A percentile compares a stretch with the other conserved stretches of the same genome.
Evolutionary conservation across 2,329 filamentous ascomycete species (phyloP).

Genomic region (Penicillium sp.): DNA sequence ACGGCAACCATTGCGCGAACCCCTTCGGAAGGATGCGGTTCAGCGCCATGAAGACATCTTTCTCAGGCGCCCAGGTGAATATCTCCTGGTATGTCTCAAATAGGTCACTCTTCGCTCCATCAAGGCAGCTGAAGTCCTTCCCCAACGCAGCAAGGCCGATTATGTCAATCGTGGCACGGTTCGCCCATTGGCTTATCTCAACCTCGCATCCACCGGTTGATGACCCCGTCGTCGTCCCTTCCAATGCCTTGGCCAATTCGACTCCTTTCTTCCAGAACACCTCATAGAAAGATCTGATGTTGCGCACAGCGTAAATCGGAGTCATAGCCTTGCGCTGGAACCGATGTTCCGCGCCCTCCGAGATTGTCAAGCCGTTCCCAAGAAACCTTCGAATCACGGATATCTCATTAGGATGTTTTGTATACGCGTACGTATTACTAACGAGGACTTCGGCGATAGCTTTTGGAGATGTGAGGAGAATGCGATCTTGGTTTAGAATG

Average conservation of each 20-base stretch:
- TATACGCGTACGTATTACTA: not conserved
- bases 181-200: slow-evolving; percentile 7
- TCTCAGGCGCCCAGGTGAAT: slow-evolving; percentile 6
- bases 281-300: not conserved
- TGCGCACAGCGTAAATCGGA: not conserved
- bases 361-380: not conserved
- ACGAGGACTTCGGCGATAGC: slow-evolving; percentile 9
- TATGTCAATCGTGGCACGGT: slow-evolving; percentile 9
- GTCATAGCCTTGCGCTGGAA: not conserved
- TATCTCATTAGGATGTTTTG: not conserved
- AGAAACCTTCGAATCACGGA: not conserved
- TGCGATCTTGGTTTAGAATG: slow-evolving; percentile 3
- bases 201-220: not conserved
- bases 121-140: not conserved
- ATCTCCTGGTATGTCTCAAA: not conserved
- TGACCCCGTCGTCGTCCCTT: not conserved
- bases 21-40: not conserved
- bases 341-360: slow-evolving; percentile 3
- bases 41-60: slow-evolving; percentile 1
- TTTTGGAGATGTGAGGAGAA: slow-evolving; percentile 4
- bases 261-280: not conserved
- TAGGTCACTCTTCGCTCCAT: not conserved
- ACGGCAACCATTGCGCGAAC: slow-evolving; percentile 2
- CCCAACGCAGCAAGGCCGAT: slow-evolving; percentile 13
- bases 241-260: not conserved